Base-by-base conservation (phyloP, 768 basidiomycete genomes). In the Suillus subaureus region DNA sequence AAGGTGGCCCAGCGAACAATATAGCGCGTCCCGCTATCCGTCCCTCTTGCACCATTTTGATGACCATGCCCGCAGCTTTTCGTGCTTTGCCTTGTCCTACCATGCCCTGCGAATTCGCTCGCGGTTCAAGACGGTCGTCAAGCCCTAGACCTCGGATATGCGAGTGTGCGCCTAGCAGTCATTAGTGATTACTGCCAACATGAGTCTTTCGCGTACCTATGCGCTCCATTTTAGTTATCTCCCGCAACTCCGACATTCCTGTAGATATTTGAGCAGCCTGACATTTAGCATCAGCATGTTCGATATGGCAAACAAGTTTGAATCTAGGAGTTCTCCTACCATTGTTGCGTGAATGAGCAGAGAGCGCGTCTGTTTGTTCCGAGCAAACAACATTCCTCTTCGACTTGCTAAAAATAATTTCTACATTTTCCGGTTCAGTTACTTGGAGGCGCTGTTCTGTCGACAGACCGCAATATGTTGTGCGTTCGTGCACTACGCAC, bases 41-140 rank as follows among this genome's bases (percentile, higher is more conserved):
- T 21, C 95, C 95, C 72, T 97, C 94, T 77, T 97, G 93, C 7
- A 99, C 96, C 96, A 99, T 97, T 80, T 92, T 96, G 72, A 99
- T 85, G 67, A 98, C 95, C 85, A 99, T 92, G 2, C 97, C 97
- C 0, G 97, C 97, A 0, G 97, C 97, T 77, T 97, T 97, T 52
- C 97, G 89, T 26, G 97, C 97, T 74, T 96, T 95, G 3, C 83
- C 92, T 75, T 99, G 97, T 0, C 97, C 97, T 31, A 99, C 97
- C 89, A 99, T 97, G 4, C 97, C 97, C 74, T 99, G 94, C 0
- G 92, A 87, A 75, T 89, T 93, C 40, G 83, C 86, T 23, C 96
- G 87, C 16, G 97, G 96, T 77, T 98, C 96, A 66, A 99, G 85
- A 69, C 90, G 81, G 68, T 94, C 93, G 70, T 98, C 96, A 54